Evolutionary conservation across 108 stramenopile genomes (phyloP).

Genomic region (Cyclotella choctawhatcheeana): DNA sequence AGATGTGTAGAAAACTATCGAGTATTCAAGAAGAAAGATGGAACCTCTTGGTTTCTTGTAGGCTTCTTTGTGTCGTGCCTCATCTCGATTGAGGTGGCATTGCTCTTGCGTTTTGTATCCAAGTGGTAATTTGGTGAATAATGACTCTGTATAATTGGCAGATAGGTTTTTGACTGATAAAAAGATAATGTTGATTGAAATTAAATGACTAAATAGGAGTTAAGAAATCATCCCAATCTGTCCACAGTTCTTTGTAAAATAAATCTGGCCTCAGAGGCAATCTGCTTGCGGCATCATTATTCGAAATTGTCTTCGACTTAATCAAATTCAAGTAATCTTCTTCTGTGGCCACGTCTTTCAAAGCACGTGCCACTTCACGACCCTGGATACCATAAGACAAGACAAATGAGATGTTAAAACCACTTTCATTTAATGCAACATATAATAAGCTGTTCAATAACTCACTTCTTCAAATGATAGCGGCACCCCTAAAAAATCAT

Average conservation of each 20-base stretch:
- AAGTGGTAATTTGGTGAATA: conserved; percentile 16
- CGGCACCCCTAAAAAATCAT: conserved; percentile 70
- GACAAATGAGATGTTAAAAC: neutral
- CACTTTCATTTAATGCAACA: too few relatives aligned
- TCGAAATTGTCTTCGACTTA: conserved; percentile 42
- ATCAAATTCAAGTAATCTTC: conserved; percentile 60
- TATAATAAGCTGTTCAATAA: neutral
- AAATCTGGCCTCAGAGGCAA: conserved; percentile 72
- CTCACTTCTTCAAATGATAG: conserved; percentile 26
- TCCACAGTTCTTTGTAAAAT: conserved; percentile 67
- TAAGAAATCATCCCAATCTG: conserved; percentile 78
- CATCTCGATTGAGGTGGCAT: conserved; percentile 13
- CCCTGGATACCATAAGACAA: conserved; percentile 23
- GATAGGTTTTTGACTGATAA: too few relatives aligned
- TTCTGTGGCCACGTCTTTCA: conserved; percentile 41
- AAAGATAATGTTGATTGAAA: too few relatives aligned
- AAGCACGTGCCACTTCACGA: conserved; percentile 45
- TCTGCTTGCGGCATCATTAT: conserved; percentile 59
- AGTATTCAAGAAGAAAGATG: neutral
- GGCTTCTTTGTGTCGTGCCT: conserved; percentile 2
- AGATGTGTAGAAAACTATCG: neutral
- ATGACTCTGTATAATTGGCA: too few relatives aligned
- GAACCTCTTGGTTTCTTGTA: conserved; percentile 1
- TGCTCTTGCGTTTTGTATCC: conserved; percentile 13
- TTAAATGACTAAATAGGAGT: too few relatives aligned